Percentiles rank a stretch among this genome's conserved stretches.
Evolutionary conservation across 1,139 yeast genomes (phyloP).

Genomic region (Taiozyma onychis): DNA sequence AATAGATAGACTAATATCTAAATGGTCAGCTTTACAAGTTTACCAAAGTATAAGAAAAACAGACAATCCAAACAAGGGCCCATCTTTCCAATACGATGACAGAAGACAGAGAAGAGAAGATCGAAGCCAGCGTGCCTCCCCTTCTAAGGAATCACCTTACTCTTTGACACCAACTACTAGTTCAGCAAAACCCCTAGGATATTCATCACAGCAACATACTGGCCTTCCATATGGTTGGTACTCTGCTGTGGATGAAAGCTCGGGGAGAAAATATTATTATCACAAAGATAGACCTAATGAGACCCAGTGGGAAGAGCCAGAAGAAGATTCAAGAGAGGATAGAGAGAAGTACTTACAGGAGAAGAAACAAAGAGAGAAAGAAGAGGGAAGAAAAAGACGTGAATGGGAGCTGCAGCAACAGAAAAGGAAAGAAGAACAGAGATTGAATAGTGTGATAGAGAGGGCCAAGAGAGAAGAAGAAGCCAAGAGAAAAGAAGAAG

Average conservation of each 20-base stretch:
- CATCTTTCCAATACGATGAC: slow-evolving; percentile 24
- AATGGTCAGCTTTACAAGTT: slow-evolving; percentile 74
- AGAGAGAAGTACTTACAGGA: not conserved
- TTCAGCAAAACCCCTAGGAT: not conserved
- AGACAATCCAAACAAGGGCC: slow-evolving; percentile 6
- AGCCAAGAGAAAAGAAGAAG: slow-evolving; percentile 15
- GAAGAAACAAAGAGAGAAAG: slow-evolving; percentile 5
- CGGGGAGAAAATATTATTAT: slow-evolving; percentile 15
- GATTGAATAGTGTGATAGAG: not conserved
- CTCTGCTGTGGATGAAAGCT: slow-evolving; percentile 1
- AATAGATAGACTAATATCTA: slow-evolving; percentile 45
- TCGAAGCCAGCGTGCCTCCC: not conserved
- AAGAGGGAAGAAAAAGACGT: slow-evolving; percentile 5
- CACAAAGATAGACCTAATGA: not conserved
- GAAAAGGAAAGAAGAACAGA: slow-evolving; percentile 2
- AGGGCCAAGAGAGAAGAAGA: slow-evolving; percentile 17
- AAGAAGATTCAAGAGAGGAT: slow-evolving; percentile 9
- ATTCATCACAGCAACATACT: slow-evolving; percentile 3
- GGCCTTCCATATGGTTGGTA: slow-evolving; percentile 2
- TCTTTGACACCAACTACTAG: not conserved
- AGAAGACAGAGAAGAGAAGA: slow-evolving; percentile 25
- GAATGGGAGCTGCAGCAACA: not conserved
- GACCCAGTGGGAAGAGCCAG: slow-evolving; percentile 4
- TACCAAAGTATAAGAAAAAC: slow-evolving; percentile 76
- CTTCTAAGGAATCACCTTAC: not conserved